Evolutionary conservation across 768 basidiomycete genomes (phyloP).

Genomic region (Pulveroboletus sp.): DNA sequence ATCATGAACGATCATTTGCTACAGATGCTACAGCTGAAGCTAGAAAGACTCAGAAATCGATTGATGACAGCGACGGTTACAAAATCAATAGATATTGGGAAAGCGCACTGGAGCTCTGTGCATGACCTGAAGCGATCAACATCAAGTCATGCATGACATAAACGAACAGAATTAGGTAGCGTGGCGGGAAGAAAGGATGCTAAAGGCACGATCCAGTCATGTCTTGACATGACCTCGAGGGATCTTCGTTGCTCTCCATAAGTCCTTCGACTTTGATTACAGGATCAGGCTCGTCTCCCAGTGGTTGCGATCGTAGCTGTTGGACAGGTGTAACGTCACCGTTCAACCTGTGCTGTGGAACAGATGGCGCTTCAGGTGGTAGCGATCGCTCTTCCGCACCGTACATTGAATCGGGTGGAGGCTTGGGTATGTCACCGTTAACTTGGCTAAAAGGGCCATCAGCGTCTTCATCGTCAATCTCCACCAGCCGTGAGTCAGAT

Average conservation of each 20-base stretch:
- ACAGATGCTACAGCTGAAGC: constrained; percentile 30
- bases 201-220: constrained; percentile 15
- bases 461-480: constrained; percentile 33
- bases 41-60: constrained; percentile 17
- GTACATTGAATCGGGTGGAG: constrained; percentile 23
- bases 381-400: constrained; percentile 9
- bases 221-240: constrained; percentile 34
- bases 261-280: constrained; percentile 60
- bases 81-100: constrained; percentile 31
- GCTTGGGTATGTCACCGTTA: constrained; percentile 34
- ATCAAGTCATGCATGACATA: constrained; percentile 7
- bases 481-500: constrained; percentile 22
- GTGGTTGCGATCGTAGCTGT: constrained; percentile 48
- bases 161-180: constrained; percentile 6
- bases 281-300: constrained; percentile 50
- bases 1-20: constrained; percentile 33
- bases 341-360: constrained; percentile 42
- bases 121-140: constrained; percentile 11
- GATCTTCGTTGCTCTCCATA: constrained; percentile 60
- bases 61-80: constrained; percentile 26
- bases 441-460: constrained; percentile 25
- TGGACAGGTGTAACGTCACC: constrained; percentile 43
- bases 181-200: neutral
- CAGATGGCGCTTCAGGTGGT: constrained; percentile 45
- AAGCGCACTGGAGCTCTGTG: constrained; percentile 22